These are phyloP conservation scores for Lavandula angustifolia DNA, from an alignment of 257 asterid genomes.

Conservation along the genomic window DNA sequence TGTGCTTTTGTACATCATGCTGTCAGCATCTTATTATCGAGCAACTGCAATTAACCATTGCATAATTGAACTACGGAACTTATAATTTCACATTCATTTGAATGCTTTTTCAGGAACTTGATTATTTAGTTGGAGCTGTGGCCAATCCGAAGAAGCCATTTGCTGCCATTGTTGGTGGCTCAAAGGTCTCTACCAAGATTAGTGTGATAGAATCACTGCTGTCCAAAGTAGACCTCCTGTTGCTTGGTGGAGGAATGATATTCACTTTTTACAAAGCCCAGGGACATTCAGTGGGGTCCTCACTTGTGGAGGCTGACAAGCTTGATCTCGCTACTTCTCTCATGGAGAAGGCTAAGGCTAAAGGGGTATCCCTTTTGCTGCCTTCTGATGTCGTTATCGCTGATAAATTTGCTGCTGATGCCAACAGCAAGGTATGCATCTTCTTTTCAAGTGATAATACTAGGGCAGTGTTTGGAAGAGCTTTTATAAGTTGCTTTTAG, in stretches of 20 bases:
- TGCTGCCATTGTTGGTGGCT: slow-evolving; percentile 89
- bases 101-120: slow-evolving; percentile 66
- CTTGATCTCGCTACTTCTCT: slow-evolving; percentile 77
- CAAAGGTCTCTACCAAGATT: slow-evolving; percentile 77
- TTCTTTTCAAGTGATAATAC: background rate
- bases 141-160: slow-evolving; percentile 79
- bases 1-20: background rate
- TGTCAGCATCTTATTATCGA: background rate
- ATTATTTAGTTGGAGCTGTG: slow-evolving; percentile 79
- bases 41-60: background rate
- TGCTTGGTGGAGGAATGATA: slow-evolving; percentile 91
- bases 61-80: background rate
- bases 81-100: background rate
- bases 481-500: background rate
- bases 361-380: slow-evolving; percentile 69
- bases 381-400: slow-evolving; percentile 77
- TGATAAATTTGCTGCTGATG: slow-evolving; percentile 78
- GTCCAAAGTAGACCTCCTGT: slow-evolving; percentile 63
- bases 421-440: slow-evolving; percentile 67
- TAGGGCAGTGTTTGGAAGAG: no score
- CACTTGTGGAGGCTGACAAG: slow-evolving; percentile 81
- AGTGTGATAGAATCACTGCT: slow-evolving; percentile 72
- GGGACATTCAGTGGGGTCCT: slow-evolving; percentile 71
- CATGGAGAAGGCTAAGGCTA: slow-evolving; percentile 75
- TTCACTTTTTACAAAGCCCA: slow-evolving; percentile 85